Conservation (phyloP, 2,329 filamentous ascomycete species). For the Trichoderma sp. region DNA sequence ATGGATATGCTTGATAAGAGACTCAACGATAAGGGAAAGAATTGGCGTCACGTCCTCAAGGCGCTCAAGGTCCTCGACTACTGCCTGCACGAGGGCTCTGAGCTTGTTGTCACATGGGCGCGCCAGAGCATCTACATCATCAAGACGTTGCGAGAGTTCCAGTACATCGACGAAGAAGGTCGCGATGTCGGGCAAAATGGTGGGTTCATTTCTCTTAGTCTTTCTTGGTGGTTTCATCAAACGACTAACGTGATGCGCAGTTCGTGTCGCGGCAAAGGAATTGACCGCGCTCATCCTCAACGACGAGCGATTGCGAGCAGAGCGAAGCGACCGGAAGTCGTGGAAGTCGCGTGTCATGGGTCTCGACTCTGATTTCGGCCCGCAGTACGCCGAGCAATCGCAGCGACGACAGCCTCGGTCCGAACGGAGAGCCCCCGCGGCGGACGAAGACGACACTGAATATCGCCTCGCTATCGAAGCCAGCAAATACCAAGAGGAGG, state of each 20-base stretch:
- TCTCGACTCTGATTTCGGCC: constrained; percentile 73
- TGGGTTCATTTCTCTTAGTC: constrained; percentile 48
- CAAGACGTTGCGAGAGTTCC: constrained; percentile 95
- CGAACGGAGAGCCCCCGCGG: constrained; percentile 50
- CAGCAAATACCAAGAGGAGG: constrained; percentile 92
- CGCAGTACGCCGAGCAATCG: constrained; percentile 48
- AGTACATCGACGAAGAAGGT: constrained; percentile 94
- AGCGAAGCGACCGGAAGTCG: constrained; percentile 86
- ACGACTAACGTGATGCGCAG: constrained; percentile 50
- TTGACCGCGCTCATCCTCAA: constrained; percentile 89
- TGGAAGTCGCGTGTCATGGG: constrained; percentile 98
- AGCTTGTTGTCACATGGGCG: constrained; percentile 95
- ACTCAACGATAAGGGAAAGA: constrained; percentile 98
- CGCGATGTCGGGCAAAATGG: constrained; percentile 96
- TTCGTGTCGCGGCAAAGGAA: constrained; percentile 94
- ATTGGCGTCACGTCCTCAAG: constrained; percentile 98
- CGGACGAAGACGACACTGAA: constrained; percentile 85
- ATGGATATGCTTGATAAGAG: constrained; percentile 99
- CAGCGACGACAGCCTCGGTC: constrained; percentile 50
- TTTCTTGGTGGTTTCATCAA: background rate
- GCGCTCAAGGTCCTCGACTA: constrained; percentile 97
- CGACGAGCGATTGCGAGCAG: constrained; percentile 86
- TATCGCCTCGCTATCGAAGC: constrained; percentile 90
- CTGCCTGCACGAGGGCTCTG: constrained; percentile 94
- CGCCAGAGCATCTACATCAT: constrained; percentile 98